phyloP scores from a whole-genome alignment of 2,329 filamentous ascomycete species.

The Neonectria hederae region DNA sequence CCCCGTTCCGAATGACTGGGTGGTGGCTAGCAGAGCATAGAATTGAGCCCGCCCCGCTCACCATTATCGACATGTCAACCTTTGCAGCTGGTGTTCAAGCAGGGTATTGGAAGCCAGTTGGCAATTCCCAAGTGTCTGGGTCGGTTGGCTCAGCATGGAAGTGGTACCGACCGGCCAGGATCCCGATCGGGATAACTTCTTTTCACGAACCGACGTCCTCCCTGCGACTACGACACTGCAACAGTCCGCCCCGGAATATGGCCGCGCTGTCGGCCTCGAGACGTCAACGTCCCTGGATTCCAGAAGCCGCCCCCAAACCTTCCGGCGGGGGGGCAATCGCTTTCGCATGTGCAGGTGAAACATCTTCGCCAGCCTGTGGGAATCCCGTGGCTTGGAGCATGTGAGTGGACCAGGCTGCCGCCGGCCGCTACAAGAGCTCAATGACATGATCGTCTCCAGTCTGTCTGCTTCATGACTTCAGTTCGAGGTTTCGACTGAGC shows the following conservation, averaged over 20 bases:
- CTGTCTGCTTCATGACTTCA: constrained; percentile 22
- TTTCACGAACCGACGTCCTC: constrained; percentile 8
- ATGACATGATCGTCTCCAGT: constrained; percentile 26
- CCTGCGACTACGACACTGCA: constrained; percentile 20
- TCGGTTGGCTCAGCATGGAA: constrained; percentile 34
- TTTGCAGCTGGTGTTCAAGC: constrained; percentile 17
- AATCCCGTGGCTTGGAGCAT: constrained; percentile 23
- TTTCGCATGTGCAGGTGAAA: constrained; percentile 35
- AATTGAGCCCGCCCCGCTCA: constrained; percentile 33
- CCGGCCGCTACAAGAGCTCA: constrained; percentile 4
- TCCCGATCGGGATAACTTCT: constrained; percentile 32
- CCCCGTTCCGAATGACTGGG: constrained; percentile 18
- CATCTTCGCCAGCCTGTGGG: constrained; percentile 30
- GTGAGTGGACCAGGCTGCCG: constrained; percentile 24
- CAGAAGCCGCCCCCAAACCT: constrained; percentile 39
- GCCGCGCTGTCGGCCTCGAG: constrained; percentile 31
- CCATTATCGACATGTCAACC: constrained; percentile 24
- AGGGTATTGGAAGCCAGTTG: constrained; percentile 22
- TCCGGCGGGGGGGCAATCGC: constrained; percentile 25
- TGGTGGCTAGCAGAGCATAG: constrained; percentile 30
- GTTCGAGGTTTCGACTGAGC: constrained; percentile 20
- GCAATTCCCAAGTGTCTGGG: constrained; percentile 36
- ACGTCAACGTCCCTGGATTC: constrained; percentile 42
- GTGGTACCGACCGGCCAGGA: constrained; percentile 30
- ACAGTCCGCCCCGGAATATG: constrained; percentile 27